Percentiles rank a stretch among this genome's conserved stretches.
Conservation (phyloP, 129 eudicot genomes). For the Flaveria linearis region DNA sequence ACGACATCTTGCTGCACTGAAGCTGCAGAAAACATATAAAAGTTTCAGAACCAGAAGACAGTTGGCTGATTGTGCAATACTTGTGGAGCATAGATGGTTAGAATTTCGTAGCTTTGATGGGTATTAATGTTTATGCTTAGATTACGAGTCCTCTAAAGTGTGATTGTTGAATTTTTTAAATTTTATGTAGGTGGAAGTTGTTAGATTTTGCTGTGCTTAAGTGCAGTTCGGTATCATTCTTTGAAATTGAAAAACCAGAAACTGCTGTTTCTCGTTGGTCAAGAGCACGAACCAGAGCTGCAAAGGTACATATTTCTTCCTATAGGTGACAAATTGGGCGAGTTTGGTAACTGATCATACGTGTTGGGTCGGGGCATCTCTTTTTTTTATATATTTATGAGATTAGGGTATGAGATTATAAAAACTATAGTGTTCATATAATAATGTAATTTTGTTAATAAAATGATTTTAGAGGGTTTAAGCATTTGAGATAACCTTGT, state of each 20-base stretch:
- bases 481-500: neutral
- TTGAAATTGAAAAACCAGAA: slow-evolving; percentile 69
- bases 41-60: slow-evolving; percentile 82
- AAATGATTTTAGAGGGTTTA: neutral
- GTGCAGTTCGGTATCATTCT: slow-evolving; percentile 68
- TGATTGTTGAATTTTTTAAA: neutral
- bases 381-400: neutral
- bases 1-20: slow-evolving; percentile 62
- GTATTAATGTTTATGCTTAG: neutral
- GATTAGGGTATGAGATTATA: neutral
- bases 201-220: slow-evolving; percentile 77
- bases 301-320: slow-evolving; percentile 52
- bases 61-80: slow-evolving; percentile 85
- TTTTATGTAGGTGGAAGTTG: slow-evolving; percentile 73
- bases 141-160: neutral
- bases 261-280: slow-evolving; percentile 83
- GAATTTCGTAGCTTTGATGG: slow-evolving; percentile 31
- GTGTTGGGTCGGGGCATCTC: neutral
- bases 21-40: slow-evolving; percentile 80
- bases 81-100: slow-evolving; percentile 82
- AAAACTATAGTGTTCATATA: neutral
- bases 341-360: neutral
- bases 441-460: neutral
- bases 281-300: slow-evolving; percentile 75
- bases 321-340: neutral